Base-by-base conservation (phyloP, 352 stramenopile genomes). In the Phytophthora boehmeriae region DNA sequence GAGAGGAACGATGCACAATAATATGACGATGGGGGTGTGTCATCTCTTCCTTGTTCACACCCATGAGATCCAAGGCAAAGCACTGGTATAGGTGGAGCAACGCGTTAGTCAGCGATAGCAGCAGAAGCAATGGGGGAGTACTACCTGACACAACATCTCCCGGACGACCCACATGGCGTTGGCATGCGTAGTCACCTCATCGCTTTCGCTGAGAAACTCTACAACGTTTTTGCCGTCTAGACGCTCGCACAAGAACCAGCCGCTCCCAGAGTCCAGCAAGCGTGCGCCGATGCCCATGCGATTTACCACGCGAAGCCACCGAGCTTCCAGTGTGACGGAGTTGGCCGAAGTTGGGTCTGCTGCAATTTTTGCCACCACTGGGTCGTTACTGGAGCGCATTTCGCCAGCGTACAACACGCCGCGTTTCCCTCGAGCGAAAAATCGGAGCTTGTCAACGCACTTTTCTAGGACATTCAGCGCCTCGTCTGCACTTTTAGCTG, bases 41-140 rank as follows among this genome's bases (percentile, higher is more conserved):
- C 83, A 92, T 92, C 61, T 92, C 83, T 47, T 87, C 83, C 66
- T 92, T 92, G 66, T 90, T 92, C 42, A 90, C 78, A 5, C 79
- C 70, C 68, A 90, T 82, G 47, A 74, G 68, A 66, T 90, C 83
- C 68, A 92, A 73, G 19, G 71, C 76, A 62, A 89, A 92, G 60
- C 83, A 90, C 78, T 91, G 35, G 20, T 22, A 59, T 44, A 5
- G 38, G 16, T 13, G 27, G 14, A 48, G 2, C 2, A 32, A 17
- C 6, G 0, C 32, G 19, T 23, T 23, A 27, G 36, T 19, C 28
- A 13, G 2, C 19, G 53, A 48, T 5, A 13, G 20, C 8, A 39
- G 9, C 16, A 27, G 11, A 16, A 50, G 2, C 8, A 45, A 20
- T 19, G 6, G 41, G 13, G 47, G 28, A 59, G 6, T 56, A 87